These are phyloP conservation scores for Maudiozyma serrabonitensis DNA, from an alignment of 805 yeast genomes.

Conservation along the genomic window DNA sequence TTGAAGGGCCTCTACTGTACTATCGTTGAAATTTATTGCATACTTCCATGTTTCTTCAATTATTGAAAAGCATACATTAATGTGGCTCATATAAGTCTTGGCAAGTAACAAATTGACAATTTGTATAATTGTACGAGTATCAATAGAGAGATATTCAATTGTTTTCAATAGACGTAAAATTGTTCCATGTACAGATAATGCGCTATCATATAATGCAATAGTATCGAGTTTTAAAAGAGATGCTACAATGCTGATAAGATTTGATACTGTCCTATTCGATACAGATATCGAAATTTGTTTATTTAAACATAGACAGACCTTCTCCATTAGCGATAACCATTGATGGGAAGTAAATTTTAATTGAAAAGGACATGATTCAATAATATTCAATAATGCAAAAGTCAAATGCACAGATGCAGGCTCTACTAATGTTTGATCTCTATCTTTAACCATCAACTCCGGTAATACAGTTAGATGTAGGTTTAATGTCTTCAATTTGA, in stretches of 20 bases:
- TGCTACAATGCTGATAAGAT: conserved; percentile 20
- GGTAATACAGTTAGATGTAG: conserved; percentile 17
- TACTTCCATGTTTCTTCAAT: conserved; percentile 33
- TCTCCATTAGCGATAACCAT: conserved; percentile 17
- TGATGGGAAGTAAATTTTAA: conserved; percentile 18
- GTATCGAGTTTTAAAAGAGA: conserved; percentile 20
- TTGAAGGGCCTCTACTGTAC: conserved; percentile 35
- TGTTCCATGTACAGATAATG: conserved; percentile 11
- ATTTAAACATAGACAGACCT: conserved; percentile 7
- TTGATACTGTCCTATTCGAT: conserved; percentile 21
- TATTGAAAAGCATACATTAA: conserved; percentile 17
- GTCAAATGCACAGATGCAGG: conserved; percentile 20
- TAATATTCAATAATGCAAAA: conserved; percentile 14
- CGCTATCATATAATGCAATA: conserved; percentile 13
- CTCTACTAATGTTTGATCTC: conserved; percentile 9
- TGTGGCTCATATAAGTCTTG: conserved; percentile 14
- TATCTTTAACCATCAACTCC: conserved; percentile 11
- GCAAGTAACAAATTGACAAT: conserved; percentile 39
- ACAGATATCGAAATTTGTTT: conserved; percentile 7
- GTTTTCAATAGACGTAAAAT: conserved; percentile 15
- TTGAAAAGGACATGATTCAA: conserved; percentile 15
- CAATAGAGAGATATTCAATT: conserved; percentile 21
- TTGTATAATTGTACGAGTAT: conserved; percentile 31
- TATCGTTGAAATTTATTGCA: conserved; percentile 29
- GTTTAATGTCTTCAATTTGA: conserved; percentile 20